Percentiles rank a stretch among this genome's conserved stretches.
Conservation (phyloP, 257 asterid species). For the Plantago ovata region DNA sequence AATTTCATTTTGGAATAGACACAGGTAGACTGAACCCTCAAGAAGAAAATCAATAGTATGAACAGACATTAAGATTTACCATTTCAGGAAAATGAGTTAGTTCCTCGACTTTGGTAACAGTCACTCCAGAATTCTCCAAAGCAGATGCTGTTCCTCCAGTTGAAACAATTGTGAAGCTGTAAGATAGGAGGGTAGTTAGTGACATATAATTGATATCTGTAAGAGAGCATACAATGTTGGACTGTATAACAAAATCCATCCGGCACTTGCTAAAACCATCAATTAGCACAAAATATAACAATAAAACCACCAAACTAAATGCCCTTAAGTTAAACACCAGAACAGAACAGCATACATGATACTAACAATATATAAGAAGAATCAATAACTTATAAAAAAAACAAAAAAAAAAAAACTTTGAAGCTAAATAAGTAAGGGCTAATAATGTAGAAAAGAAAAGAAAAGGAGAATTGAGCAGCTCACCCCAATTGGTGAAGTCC, state of each 20-base stretch:
- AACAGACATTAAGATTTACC: slow-evolving; percentile 39
- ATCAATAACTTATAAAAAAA: no score
- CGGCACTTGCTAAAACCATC: no score
- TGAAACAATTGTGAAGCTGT: slow-evolving; percentile 83
- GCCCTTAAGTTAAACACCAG: no score
- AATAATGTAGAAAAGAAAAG: no score
- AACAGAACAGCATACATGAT: no score
- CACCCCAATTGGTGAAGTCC: slow-evolving; percentile 91
- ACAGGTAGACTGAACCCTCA: neutral
- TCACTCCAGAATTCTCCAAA: slow-evolving; percentile 64
- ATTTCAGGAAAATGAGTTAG: slow-evolving; percentile 90
- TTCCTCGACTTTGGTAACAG: slow-evolving; percentile 94
- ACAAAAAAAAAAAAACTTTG: no score
- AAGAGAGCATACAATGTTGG: neutral
- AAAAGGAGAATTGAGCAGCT: slow-evolving; percentile 2
- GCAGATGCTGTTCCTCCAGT: slow-evolving; percentile 98
- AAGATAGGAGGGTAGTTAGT: neutral
- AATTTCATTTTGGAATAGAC: neutral
- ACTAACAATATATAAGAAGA: no score
- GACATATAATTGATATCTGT: slow-evolving; percentile 1
- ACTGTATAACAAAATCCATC: no score
- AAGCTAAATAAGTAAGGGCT: no score
- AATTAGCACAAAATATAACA: no score
- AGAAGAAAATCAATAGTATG: neutral
- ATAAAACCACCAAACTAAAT: no score